A percentile compares a stretch with the other conserved stretches of the same genome.
phyloP scores from a whole-genome alignment of 257 asterid genomes.

The Cynanchum wilfordii region DNA sequence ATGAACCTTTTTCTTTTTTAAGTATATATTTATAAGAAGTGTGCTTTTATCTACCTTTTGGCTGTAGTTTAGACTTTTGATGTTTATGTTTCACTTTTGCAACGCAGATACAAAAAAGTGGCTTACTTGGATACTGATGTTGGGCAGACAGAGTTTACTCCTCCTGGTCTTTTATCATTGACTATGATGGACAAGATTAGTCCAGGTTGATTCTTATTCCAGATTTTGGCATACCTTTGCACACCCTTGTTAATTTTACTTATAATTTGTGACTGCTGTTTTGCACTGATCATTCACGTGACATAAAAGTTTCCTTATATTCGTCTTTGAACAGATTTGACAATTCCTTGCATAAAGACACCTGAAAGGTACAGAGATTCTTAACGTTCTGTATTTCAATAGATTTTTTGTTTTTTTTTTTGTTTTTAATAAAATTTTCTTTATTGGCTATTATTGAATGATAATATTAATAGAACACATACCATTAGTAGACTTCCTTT shows the following conservation, averaged over 20 bases:
- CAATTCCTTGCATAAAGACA: slow-evolving; percentile 77
- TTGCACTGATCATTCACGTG: not conserved
- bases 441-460: not conserved
- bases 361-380: slow-evolving; percentile 65
- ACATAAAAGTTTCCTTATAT: not conserved
- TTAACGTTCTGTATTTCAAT: not conserved
- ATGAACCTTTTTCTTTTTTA: not conserved
- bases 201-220: slow-evolving; percentile 38
- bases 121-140: slow-evolving; percentile 97
- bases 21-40: not conserved
- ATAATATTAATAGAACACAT: not conserved
- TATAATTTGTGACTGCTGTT: not conserved
- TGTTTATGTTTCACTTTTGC: not conserved
- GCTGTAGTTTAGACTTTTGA: not conserved
- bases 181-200: slow-evolving; percentile 65
- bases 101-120: slow-evolving; percentile 68
- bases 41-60: too few relatives aligned
- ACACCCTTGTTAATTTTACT: not conserved
- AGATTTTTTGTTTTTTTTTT: not conserved
- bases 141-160: slow-evolving; percentile 94
- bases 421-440: not conserved
- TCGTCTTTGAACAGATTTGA: slow-evolving; percentile 50
- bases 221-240: slow-evolving; percentile 9
- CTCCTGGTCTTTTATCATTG: slow-evolving; percentile 83
- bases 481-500: not conserved